Base-by-base conservation (phyloP, 352 stramenopile genomes). In the Globisporangium ultimum region DNA sequence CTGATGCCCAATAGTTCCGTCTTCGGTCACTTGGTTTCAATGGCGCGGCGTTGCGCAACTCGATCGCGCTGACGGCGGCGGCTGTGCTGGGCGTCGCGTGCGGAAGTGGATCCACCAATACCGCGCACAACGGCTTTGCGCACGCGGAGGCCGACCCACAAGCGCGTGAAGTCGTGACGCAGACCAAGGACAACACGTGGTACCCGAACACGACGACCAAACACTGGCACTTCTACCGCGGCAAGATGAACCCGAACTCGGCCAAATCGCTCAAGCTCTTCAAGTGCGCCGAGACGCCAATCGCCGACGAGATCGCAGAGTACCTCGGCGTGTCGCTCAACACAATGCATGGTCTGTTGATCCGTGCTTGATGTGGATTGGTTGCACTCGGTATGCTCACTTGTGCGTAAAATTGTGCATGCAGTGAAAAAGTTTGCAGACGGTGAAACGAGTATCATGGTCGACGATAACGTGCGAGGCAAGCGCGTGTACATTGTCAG, bases 241-340 rank as follows among this genome's bases (percentile, higher is more conserved):
- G 86, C 50, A 95, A 93, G 68, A 84, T 93, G 75, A 89, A 89
- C 61, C 77, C 84, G 20, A 75, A 74, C 60, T 78, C 85, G 18
- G 78, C 78, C 70, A 91, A 93, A 70, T 88, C 81, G 56, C 80
- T 95, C 66, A 91, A 90, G 74, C 74, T 95, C n/a, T 95, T 95
- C 68, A 93, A 93, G 77, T 90, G 83, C 65, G 80, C 82, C 14
- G 86, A 93, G 22, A 93, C 84, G 59, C 86, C 86, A 32, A 91
- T 95, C 60, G 86, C 86, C 5, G 82, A 93, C 58, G 86, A 95
- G 61, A 93, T 95, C 50, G 86, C 86, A 24, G 57, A 52, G 12
- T 95, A 95, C 63, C 70, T 95, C 40, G 86, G 86, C 51, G 81
- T 95, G 17, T 55, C 80, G 36, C 66, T 95, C 24, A 91, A 91